phyloP scores from a whole-genome alignment of 306 rosid species.

The Pyrus pyrifolia region DNA sequence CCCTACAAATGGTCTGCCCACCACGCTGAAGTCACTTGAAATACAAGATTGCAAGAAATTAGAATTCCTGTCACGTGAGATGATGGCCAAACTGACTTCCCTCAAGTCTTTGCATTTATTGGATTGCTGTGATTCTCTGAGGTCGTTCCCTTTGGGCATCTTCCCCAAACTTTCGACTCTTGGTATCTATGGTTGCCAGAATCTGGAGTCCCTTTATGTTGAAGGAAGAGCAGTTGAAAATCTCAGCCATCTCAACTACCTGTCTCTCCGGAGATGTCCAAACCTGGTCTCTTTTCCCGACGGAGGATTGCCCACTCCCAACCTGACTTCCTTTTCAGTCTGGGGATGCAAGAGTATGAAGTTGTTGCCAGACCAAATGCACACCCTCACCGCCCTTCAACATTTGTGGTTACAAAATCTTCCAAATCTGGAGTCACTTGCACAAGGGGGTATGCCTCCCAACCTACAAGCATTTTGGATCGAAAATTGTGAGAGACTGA shows the following conservation, averaged over 20 bases:
- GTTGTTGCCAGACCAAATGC: not conserved
- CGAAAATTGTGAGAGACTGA: no score
- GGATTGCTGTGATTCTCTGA: not conserved
- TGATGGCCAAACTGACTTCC: not conserved
- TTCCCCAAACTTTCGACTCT: not conserved
- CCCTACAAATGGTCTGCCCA: not conserved
- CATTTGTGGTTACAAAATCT: fast-evolving
- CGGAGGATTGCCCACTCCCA: constrained; percentile 24
- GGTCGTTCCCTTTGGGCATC: not conserved
- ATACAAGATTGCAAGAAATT: fast-evolving
- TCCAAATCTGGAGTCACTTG: not conserved
- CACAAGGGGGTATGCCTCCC: not conserved
- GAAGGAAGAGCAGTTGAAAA: not conserved
- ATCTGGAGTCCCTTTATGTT: constrained; percentile 18
- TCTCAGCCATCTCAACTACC: not conserved
- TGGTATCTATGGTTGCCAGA: fast-evolving
- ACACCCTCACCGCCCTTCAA: not conserved
- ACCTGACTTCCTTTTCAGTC: not conserved
- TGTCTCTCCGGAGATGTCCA: constrained; percentile 18
- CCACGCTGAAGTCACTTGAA: fast-evolving
- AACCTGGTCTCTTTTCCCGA: constrained; percentile 21
- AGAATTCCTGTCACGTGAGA: not conserved
- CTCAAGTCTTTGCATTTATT: fast-evolving
- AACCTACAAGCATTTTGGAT: not conserved
- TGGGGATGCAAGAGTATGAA: not conserved